phyloP scores from a whole-genome alignment of 352 stramenopile genomes.

The Phytophthora vignae region DNA sequence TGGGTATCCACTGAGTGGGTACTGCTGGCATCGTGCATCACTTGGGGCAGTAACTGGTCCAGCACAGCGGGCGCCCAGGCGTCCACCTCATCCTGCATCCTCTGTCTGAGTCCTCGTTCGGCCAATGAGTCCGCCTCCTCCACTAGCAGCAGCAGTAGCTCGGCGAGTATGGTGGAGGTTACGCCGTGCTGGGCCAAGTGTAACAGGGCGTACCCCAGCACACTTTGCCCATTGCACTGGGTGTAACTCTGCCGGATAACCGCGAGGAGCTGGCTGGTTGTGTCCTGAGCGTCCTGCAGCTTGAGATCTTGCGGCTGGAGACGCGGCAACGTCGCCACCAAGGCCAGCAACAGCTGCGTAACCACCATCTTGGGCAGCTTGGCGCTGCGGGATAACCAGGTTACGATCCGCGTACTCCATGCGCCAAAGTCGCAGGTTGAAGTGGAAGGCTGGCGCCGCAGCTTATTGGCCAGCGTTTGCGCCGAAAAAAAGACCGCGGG shows the following conservation, averaged over 20 bases:
- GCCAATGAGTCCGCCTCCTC: conserved; percentile 69
- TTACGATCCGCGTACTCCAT: conserved; percentile 44
- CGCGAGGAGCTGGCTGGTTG: conserved; percentile 20
- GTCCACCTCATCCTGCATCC: conserved; percentile 71
- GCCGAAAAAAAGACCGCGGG: conserved; percentile 81
- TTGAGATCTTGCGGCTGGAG: conserved; percentile 56
- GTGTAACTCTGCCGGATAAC: conserved; percentile 26
- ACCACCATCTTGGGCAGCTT: conserved; percentile 70
- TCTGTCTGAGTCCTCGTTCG: conserved; percentile 53
- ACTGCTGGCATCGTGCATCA: conserved; percentile 70
- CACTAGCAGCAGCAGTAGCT: conserved; percentile 74
- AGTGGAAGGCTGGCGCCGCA: conserved; percentile 61
- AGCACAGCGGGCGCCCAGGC: conserved; percentile 63
- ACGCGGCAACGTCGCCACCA: conserved; percentile 67
- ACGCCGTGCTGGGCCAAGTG: conserved; percentile 53
- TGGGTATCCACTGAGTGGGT: conserved; percentile 44
- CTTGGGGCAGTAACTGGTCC: conserved; percentile 71
- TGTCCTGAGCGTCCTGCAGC: conserved; percentile 8
- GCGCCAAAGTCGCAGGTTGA: conserved; percentile 32
- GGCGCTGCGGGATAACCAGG: conserved; percentile 57
- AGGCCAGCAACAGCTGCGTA: conserved; percentile 77
- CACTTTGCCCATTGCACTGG: conserved; percentile 36
- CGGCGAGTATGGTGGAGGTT: conserved; percentile 47
- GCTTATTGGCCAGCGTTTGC: conserved; percentile 86
- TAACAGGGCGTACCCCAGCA: conserved; percentile 67